These are phyloP conservation scores for Cyberlindnera subsufficiens DNA, from an alignment of 805 yeast species.

Conservation along the genomic window DNA sequence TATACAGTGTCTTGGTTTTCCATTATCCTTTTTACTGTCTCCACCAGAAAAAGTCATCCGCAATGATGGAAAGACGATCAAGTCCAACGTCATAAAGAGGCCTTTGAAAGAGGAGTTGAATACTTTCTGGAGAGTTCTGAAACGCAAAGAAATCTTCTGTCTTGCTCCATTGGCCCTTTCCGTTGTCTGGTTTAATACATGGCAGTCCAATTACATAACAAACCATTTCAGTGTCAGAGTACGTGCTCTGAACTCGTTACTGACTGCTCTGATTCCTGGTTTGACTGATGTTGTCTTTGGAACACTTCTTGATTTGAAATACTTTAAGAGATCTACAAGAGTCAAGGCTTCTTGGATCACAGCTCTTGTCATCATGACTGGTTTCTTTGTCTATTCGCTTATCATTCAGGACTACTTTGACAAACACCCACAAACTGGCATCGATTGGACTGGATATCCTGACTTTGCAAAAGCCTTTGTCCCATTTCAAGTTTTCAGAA, in stretches of 20 bases:
- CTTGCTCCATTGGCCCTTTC: constrained; percentile 19
- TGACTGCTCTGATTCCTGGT: constrained; percentile 18
- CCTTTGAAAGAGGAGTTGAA: constrained; percentile 4
- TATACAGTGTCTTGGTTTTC: constrained; percentile 23
- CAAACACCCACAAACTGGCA: constrained; percentile 3
- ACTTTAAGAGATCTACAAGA: constrained; percentile 6
- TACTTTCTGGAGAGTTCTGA: constrained; percentile 6
- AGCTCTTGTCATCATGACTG: constrained; percentile 6
- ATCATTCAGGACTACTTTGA: constrained; percentile 11
- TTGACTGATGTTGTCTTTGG: constrained; percentile 18
- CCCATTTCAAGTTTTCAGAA: constrained; percentile 21
- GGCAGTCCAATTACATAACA: constrained; percentile 21
- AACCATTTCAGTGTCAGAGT: constrained; percentile 22
- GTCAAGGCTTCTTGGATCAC: constrained; percentile 17
- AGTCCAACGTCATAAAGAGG: constrained; percentile 6
- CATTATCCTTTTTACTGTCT: constrained; percentile 11
- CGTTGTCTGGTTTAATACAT: constrained; percentile 20
- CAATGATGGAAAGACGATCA: constrained; percentile 21
- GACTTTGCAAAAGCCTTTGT: constrained; percentile 15
- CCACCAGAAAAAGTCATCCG: constrained; percentile 25
- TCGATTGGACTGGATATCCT: constrained; percentile 20
- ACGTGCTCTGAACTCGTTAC: constrained; percentile 22
- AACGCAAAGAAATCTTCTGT: constrained; percentile 15
- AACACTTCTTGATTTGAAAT: constrained; percentile 11
- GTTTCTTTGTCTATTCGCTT: constrained; percentile 18